Percentiles rank a stretch among this genome's conserved stretches.
phyloP scores from a whole-genome alignment of 164 flowering plant species.

The Buxus sempervirens region DNA sequence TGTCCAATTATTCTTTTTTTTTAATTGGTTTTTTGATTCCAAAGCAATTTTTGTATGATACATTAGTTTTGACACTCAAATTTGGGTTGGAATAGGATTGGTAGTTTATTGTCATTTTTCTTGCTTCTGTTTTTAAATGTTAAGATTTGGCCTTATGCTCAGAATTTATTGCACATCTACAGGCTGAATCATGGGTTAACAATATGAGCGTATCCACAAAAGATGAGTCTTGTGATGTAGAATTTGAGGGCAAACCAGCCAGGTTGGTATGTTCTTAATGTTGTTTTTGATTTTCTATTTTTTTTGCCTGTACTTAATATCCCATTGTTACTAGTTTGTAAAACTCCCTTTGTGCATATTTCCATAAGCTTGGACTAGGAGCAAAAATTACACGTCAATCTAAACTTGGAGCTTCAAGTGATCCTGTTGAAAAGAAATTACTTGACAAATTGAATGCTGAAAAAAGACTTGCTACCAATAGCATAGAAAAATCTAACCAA shows the following conservation, averaged over 20 bases:
- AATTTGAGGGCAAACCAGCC: slow-evolving; percentile 43
- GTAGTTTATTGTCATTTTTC: neutral
- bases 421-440: slow-evolving; percentile 55
- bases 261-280: slow-evolving; percentile 29
- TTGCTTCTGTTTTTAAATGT: neutral
- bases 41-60: neutral
- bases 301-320: neutral
- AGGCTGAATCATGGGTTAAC: slow-evolving; percentile 79
- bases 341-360: neutral
- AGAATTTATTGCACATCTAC: slow-evolving; percentile 12
- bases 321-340: neutral
- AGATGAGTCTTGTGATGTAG: slow-evolving; percentile 30
- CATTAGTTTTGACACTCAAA: neutral
- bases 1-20: no score
- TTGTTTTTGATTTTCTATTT: neutral
- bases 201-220: slow-evolving; percentile 45
- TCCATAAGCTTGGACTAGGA: slow-evolving; percentile 53
- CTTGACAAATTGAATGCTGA: slow-evolving; percentile 38
- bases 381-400: slow-evolving; percentile 38
- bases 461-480: slow-evolving; percentile 38
- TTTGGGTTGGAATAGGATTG: neutral
- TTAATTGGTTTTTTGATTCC: neutral
- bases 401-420: slow-evolving; percentile 26
- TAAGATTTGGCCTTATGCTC: neutral
- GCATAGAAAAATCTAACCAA: slow-evolving; percentile 24